Conservation (phyloP, 805 yeast genomes). For the Candida patagonica region DNA sequence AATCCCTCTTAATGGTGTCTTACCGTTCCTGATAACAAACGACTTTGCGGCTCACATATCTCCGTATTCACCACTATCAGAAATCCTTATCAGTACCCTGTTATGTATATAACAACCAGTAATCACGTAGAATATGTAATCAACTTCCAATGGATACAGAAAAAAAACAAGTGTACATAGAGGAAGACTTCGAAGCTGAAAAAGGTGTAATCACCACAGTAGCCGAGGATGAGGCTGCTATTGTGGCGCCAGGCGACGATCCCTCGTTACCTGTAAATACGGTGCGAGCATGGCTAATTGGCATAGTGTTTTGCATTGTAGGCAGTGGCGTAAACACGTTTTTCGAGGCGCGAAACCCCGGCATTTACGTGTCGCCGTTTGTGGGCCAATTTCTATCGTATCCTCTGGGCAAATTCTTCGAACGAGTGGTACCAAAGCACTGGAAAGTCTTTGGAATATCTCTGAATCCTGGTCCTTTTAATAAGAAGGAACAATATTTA, state of each 20-base stretch:
- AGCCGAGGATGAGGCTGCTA: constrained; percentile 4
- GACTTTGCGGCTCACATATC: no score
- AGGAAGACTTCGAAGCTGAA: background rate
- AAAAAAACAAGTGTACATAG: no score
- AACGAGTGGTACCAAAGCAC: constrained; percentile 32
- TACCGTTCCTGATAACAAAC: no score
- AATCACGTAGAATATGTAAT: no score
- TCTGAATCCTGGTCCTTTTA: constrained; percentile 54
- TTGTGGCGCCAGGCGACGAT: constrained; percentile 3
- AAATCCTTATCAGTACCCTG: no score
- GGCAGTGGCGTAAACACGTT: constrained; percentile 4
- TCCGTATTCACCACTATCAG: no score
- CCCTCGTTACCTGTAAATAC: constrained; percentile 4
- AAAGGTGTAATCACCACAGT: background rate
- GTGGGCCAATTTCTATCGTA: constrained; percentile 20
- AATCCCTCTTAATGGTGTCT: no score
- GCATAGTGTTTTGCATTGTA: constrained; percentile 2
- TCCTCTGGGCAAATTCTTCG: constrained; percentile 40
- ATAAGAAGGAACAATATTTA: constrained; percentile 53
- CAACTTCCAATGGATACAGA: no score
- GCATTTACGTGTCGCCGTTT: constrained; percentile 3
- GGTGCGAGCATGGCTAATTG: constrained; percentile 5
- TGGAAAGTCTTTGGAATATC: constrained; percentile 31
- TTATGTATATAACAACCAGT: background rate
- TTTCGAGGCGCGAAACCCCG: constrained; percentile 2